Evolutionary conservation across 805 yeast species (phyloP).

Genomic region (Zygotorulaspora chibaensis): DNA sequence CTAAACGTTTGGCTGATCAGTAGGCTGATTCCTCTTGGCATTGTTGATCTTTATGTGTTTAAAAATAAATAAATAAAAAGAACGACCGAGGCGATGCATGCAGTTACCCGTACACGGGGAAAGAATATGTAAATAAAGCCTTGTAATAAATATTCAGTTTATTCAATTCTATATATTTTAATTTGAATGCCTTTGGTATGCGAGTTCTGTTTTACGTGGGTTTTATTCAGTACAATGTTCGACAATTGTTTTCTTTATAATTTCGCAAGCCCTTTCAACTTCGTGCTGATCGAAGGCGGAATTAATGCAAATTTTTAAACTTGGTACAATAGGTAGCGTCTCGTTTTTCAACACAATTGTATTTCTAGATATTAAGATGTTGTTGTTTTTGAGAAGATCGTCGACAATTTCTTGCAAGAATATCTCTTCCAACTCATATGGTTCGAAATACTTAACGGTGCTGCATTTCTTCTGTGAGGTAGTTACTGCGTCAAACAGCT

Average conservation of each 20-base stretch:
- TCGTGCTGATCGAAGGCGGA: conserved; percentile 45
- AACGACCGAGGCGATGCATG: too few relatives aligned
- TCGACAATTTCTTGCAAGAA: conserved; percentile 67
- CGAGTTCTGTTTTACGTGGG: not conserved
- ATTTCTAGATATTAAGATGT: conserved; percentile 60
- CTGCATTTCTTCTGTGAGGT: conserved; percentile 32
- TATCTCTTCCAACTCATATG: conserved; percentile 47
- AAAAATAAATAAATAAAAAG: too few relatives aligned
- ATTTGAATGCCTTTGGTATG: too few relatives aligned
- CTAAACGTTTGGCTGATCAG: too few relatives aligned
- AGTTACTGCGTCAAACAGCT: conserved; percentile 25
- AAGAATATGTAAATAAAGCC: too few relatives aligned
- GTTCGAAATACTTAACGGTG: conserved; percentile 34
- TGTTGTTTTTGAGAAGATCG: conserved; percentile 45
- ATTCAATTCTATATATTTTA: too few relatives aligned
- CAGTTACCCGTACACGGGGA: too few relatives aligned
- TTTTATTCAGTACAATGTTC: conserved; percentile 15
- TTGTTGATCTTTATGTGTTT: too few relatives aligned
- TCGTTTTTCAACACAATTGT: conserved; percentile 69
- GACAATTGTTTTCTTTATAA: conserved; percentile 34
- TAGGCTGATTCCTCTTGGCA: too few relatives aligned
- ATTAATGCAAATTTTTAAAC: conserved; percentile 49
- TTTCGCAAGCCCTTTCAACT: conserved; percentile 39
- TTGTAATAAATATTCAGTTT: too few relatives aligned
- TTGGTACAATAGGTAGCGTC: conserved; percentile 61